Evolutionary conservation across 2,329 filamentous ascomycete genomes (phyloP), one percentile per base, ranked within the genome.

Genomic region (Huntiella omanensis): DNA sequence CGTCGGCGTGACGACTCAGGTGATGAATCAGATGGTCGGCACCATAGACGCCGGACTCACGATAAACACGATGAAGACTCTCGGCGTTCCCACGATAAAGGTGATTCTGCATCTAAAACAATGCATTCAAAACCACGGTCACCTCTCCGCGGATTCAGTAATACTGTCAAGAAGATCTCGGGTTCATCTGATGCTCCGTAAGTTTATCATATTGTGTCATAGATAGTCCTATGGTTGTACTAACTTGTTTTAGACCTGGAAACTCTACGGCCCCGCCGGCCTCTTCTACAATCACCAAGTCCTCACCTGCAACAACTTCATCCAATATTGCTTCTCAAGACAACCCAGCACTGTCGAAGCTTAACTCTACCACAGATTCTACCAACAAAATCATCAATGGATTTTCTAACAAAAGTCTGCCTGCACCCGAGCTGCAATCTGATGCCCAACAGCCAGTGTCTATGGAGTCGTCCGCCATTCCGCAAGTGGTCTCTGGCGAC

Each of bases 61-160:
- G 22, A 28, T 28, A 28, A 28, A 28, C 22, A 10, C 6, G 22
- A 28, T 28, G 22, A 28, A 1, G 22, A 28, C 60, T 13, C 22
- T 7, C 22, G 22, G 22, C 22, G 22, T 28, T 28, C 22, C n/a
- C 40, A 41, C 4, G 40, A 32, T 5, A 28, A n/a, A 13, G 28
- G 15, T 12, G 34, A 49, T 13, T 38, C 32, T 10, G 8, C 34
- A 13, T 38, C 40, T 40, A 19, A 67, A 39, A 51, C 57, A 28
- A 59, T 22, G n/a, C 5, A 12, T 10, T 28, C 40, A n/a, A 28
- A 32, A 15, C 40, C 60, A 3, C 62, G 65, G 40, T 64, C 66
- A 36, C 65, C 61, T n/a, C 65, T 49, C 4, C 43, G 34, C 5
- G 47, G 47, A 1, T 49, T 49, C 56, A 60, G 46, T 59, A 64